Evolutionary conservation across 208 protist genomes (phyloP).

Genomic region (Leishmania tropica): DNA sequence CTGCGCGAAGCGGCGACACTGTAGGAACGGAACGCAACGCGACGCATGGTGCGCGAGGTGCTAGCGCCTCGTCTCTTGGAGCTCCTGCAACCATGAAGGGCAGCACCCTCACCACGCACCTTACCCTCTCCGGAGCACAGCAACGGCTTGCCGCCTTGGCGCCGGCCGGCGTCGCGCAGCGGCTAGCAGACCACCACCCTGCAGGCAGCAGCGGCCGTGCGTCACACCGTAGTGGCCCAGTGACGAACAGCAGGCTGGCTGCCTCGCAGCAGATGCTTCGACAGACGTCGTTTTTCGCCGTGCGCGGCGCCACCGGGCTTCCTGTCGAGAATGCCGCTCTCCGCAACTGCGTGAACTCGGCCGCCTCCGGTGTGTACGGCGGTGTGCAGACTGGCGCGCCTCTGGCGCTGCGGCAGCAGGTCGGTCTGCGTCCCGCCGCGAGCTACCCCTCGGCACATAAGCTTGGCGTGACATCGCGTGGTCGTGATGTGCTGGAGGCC

Average conservation of each 20-base stretch:
- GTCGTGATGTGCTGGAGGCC: slow-evolving; percentile 58
- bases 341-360: slow-evolving; percentile 13
- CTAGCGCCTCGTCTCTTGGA: background rate
- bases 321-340: slow-evolving; percentile 42
- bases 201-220: background rate
- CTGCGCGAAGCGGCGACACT: slow-evolving; percentile 29
- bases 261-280: slow-evolving; percentile 40
- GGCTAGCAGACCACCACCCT: background rate
- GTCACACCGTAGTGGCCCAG: background rate
- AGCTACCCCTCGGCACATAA: slow-evolving; percentile 37
- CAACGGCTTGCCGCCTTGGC: background rate
- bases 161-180: background rate
- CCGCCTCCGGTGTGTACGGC: slow-evolving; percentile 48
- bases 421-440: slow-evolving; percentile 13
- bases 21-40: background rate
- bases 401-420: slow-evolving; percentile 37
- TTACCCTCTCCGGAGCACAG: slow-evolving; percentile 1
- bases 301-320: slow-evolving; percentile 55
- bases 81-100: slow-evolving; percentile 3
- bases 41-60: background rate
- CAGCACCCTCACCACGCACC: slow-evolving; percentile 10
- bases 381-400: slow-evolving; percentile 44
- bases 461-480: slow-evolving; percentile 55
- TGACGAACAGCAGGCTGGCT: slow-evolving; percentile 11
- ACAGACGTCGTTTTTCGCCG: slow-evolving; percentile 53